Percentiles rank a stretch among this genome's conserved stretches.
phyloP scores from a whole-genome alignment of 495 filamentous ascomycete species.

The Hypoxylon lienhwacheense region DNA sequence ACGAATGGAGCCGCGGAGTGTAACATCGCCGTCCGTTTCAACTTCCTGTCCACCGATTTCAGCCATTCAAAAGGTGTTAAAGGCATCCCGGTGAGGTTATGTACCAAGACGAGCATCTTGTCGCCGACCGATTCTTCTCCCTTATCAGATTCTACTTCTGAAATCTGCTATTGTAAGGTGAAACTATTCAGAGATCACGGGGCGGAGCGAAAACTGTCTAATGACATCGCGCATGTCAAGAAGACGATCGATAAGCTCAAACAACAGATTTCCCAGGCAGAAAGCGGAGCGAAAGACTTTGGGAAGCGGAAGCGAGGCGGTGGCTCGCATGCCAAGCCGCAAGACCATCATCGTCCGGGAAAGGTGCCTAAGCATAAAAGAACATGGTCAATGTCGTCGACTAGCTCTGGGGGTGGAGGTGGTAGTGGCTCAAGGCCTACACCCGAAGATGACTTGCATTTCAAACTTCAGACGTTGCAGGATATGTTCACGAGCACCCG shows the following conservation, averaged over 20 bases:
- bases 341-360: conserved; percentile 59
- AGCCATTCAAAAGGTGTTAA: conserved; percentile 98
- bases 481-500: conserved; percentile 96
- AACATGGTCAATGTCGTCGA: conserved; percentile 94
- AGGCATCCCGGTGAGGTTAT: conserved; percentile 89
- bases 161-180: conserved; percentile 92
- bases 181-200: conserved; percentile 97
- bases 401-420: conserved; percentile 64
- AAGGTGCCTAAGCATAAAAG: conserved; percentile 89
- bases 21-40: conserved; percentile 86
- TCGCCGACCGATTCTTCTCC: conserved; percentile 50
- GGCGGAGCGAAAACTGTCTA: conserved; percentile 90
- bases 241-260: conserved; percentile 94
- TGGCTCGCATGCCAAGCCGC: conserved; percentile 53
- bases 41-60: conserved; percentile 97
- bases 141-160: conserved; percentile 48
- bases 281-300: conserved; percentile 84
- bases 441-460: conserved; percentile 84
- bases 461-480: conserved; percentile 79
- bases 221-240: conserved; percentile 88
- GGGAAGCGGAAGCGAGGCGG: conserved; percentile 81
- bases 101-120: conserved; percentile 79
- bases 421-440: conserved; percentile 53
- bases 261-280: conserved; percentile 84
- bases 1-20: conserved; percentile 66